phyloP scores from a whole-genome alignment of 352 stramenopile genomes.

The Peronospora belbahrii region DNA sequence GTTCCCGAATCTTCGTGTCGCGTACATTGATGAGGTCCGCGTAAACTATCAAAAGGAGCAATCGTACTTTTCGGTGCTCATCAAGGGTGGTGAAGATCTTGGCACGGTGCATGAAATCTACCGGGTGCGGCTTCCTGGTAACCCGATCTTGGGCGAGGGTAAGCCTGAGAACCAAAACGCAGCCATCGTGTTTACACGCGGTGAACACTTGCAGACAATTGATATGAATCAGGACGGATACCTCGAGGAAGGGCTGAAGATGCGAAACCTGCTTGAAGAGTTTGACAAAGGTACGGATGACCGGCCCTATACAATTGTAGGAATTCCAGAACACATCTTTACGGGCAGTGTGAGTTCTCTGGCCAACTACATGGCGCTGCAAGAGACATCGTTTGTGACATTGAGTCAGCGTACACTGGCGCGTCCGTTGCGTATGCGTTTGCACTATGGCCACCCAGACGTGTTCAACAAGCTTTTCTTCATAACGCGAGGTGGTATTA shows the following conservation, averaged over 20 bases:
- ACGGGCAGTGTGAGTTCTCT: conserved; percentile 97
- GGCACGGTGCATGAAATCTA: conserved; percentile 90
- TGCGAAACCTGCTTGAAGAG: conserved; percentile 97
- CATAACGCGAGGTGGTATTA: conserved; percentile 97
- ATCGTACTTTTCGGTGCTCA: conserved; percentile 95
- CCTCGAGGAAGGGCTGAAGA: conserved; percentile 98
- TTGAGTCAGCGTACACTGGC: conserved; percentile 95
- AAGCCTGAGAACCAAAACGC: conserved; percentile 99
- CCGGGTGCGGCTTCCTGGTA: conserved; percentile 94
- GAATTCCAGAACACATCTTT: conserved; percentile 99
- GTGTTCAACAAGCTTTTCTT: conserved; percentile 99
- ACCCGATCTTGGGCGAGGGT: conserved; percentile 97
- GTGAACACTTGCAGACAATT: conserved; percentile 97
- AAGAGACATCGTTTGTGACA: conserved; percentile 98
- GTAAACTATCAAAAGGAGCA: conserved; percentile 92
- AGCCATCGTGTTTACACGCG: conserved; percentile 97
- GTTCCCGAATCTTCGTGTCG: conserved; percentile 95
- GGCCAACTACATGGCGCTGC: conserved; percentile 99
- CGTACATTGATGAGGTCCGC: conserved; percentile 97
- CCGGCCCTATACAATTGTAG: conserved; percentile 91
- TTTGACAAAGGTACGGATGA: conserved; percentile 84
- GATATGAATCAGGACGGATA: conserved; percentile 99
- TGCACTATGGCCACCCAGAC: conserved; percentile 98
- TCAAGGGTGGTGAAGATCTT: conserved; percentile 87
- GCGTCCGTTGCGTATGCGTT: conserved; percentile 91